Conservation (phyloP, 1,139 yeast genomes). For the Pichia sp. region DNA sequence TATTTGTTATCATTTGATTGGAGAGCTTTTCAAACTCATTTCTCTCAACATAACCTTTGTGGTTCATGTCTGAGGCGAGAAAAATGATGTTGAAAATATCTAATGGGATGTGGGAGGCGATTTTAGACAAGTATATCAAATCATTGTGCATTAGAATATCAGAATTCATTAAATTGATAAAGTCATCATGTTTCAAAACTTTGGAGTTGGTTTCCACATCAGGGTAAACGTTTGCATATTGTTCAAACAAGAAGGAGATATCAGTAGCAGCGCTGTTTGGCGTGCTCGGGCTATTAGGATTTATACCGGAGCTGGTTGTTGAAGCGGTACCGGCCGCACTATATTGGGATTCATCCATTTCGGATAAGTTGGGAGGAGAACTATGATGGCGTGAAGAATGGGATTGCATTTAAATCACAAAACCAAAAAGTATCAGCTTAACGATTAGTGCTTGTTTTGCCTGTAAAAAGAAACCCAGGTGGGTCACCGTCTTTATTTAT, state of each 20-base stretch:
- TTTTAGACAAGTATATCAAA: conserved; percentile 17
- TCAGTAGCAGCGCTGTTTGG: not conserved
- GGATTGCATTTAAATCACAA: too few species aligned
- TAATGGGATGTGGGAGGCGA: conserved; percentile 20
- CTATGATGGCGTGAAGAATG: too few species aligned
- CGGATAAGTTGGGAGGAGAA: too few species aligned
- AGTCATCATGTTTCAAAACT: conserved; percentile 21
- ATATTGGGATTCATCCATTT: too few species aligned
- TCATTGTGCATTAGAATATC: conserved; percentile 15
- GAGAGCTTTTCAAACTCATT: conserved; percentile 55
- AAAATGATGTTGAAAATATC: conserved; percentile 42
- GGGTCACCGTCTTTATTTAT: too few species aligned
- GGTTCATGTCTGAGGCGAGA: conserved; percentile 53
- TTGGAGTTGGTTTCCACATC: conserved; percentile 12
- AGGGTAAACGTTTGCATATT: conserved; percentile 18
- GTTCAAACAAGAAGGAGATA: conserved; percentile 5
- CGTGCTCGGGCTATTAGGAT: not conserved
- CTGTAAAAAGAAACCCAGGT: too few species aligned
- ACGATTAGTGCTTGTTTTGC: too few species aligned
- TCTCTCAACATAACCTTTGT: conserved; percentile 54
- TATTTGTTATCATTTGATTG: conserved; percentile 37
- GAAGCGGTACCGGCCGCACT: not conserved
- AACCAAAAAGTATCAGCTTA: too few species aligned
- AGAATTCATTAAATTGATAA: conserved; percentile 15
- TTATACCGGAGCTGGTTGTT: too few species aligned